Base-by-base conservation (phyloP, 306 rosid species). In the Ceratonia siliqua region DNA sequence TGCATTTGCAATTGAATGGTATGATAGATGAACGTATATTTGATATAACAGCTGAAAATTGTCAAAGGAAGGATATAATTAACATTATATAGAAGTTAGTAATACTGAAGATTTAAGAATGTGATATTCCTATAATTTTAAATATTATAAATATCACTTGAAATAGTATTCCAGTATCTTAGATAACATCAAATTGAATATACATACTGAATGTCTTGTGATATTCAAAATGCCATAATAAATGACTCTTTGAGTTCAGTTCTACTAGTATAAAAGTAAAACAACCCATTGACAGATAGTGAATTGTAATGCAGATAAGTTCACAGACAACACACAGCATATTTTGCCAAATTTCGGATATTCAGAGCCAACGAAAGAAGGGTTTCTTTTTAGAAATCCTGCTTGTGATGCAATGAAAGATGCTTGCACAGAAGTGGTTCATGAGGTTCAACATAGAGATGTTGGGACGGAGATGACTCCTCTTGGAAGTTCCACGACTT, bases 391-490 rank as follows among this genome's bases (percentile, higher is more conserved):
- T 73, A 81, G 78, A 68, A 90, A 90, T 82, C 50, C 27, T 38
- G 49, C 15, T 8, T 21, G 49, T 6, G 68, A 36, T 15, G 68
- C 17, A 11, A 62, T 62, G 68, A 62, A 62, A 62, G 68, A 62
- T 62, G 68, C 50, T 20, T 38, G 68, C 33, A 81, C 92, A 12
- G 91, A 86, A 73, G 68, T 83, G 72, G 59, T 79, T 72, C 82
- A 80, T 42, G 89, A 84, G 58, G 74, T 85, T 58, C 83, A 92
- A 32, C 98, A 95, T 36, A 82, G 84, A 70, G 99, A 92, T 78
- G 73, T 82, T 48, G 99, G 99, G 38, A 92, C 99, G 1, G 99
- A 92, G 65, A 95, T 95, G 97, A 90, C 97, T 38, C 98, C 99
- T 17, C 83, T 90, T n/a, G 99, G 98, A 35, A 95, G 98, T 74